Evolutionary conservation across 2,329 filamentous ascomycete genomes (phyloP).

Genomic region (Fusarium staphyleae): DNA sequence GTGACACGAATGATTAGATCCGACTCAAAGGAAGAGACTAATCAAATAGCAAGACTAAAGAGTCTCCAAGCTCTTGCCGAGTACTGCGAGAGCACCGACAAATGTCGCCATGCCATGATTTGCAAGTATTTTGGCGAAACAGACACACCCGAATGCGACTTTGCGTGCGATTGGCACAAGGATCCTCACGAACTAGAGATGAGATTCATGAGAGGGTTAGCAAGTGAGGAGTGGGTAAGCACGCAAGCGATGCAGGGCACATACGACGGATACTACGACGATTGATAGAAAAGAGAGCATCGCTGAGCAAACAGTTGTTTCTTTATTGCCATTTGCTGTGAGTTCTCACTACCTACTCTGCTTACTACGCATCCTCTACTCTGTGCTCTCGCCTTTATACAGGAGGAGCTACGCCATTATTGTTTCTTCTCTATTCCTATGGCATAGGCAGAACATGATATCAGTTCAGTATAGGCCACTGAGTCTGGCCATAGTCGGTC

Average conservation of each 20-base stretch:
- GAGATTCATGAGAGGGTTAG: slow-evolving; percentile 63
- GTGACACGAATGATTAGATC: slow-evolving; percentile 65
- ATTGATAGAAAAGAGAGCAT: slow-evolving; percentile 35
- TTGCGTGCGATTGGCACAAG: slow-evolving; percentile 82
- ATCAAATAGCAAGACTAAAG: slow-evolving; percentile 61
- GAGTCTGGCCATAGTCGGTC: slow-evolving; percentile 11
- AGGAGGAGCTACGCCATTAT: background rate
- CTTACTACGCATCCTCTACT: background rate
- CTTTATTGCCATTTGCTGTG: background rate
- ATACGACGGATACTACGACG: slow-evolving; percentile 64
- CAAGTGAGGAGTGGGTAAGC: slow-evolving; percentile 68
- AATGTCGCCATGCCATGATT: slow-evolving; percentile 79
- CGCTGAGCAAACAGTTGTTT: background rate
- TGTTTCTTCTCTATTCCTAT: background rate
- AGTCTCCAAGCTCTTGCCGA: slow-evolving; percentile 73
- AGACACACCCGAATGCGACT: slow-evolving; percentile 67
- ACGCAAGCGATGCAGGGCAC: slow-evolving; percentile 66
- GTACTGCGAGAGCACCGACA: slow-evolving; percentile 80
- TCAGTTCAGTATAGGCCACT: slow-evolving; percentile 27
- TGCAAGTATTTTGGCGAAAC: slow-evolving; percentile 79
- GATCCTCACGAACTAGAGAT: slow-evolving; percentile 64
- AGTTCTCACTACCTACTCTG: background rate
- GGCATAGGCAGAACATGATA: background rate
- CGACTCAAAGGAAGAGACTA: slow-evolving; percentile 50
- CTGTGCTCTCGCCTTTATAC: background rate